Base-by-base conservation (phyloP, 257 asterid genomes). In the Misopates orontium region DNA sequence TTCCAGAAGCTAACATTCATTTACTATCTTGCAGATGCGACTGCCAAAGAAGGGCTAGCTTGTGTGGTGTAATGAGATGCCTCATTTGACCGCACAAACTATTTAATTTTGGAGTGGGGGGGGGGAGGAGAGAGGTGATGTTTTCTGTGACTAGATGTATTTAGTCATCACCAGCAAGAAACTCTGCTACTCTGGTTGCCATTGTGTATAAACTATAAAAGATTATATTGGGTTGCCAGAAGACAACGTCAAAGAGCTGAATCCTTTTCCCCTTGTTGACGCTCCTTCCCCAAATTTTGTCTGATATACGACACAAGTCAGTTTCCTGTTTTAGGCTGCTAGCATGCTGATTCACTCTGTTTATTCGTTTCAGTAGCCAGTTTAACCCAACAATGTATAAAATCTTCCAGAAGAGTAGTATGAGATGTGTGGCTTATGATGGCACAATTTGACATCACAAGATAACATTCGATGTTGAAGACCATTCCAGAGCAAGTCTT, bases 11-110 rank as follows among this genome's bases (percentile, higher is more conserved):
- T 53, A 24, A 53, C 31, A 68, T 62, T 64, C 17, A 16, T n/a
- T n/a, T n/a, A 10, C 45, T 36, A 62, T 28, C 62, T 69, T 74
- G 85, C 97, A 92, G 97, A 81, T 92, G 91, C 82, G 86, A 19
- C 82, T 87, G 53, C 96, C 95, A 55, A 89, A 79, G 81, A 84
- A 72, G 76, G 74, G 49, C 17, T 66, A 64, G 64, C 67, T 61
- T 64, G 61, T 81, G n/a, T 20, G 24, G 20, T 31, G 45, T 52
- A 2, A 25, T 32, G 4, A 1, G 31, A 20, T 49, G n/a, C 53
- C 52, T 24, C 19, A 52, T 52, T 36, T 69, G 58, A 23, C 36
- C 31, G 17, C 5, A 1, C 41, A 24, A 50, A 61, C 44, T 59
- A 52, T 66, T 59, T 66, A 64, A n/a, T 67, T 36, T 36, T 1